A percentile compares a stretch with the other conserved stretches of the same genome.
Conservation (phyloP, 2,329 filamentous ascomycete species). For the Arachnopeziza araneosa region DNA sequence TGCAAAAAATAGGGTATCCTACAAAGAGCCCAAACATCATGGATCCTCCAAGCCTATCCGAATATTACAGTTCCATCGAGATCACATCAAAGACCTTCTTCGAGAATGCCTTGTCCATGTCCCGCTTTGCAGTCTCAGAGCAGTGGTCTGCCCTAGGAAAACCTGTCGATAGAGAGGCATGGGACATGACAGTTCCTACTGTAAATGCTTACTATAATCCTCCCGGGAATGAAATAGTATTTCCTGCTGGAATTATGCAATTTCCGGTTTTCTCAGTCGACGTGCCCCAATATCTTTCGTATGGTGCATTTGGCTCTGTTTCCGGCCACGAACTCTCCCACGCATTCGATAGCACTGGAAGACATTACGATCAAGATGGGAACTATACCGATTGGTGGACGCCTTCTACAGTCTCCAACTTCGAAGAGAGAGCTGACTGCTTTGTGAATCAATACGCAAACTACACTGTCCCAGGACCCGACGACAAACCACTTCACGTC, state of each 20-base stretch:
- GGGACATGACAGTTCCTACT: slow-evolving; percentile 54
- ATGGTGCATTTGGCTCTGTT: slow-evolving; percentile 63
- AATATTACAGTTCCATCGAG: slow-evolving; percentile 51
- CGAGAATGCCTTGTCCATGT: slow-evolving; percentile 48
- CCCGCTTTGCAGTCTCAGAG: slow-evolving; percentile 40
- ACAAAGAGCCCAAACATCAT: slow-evolving; percentile 56
- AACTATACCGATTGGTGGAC: slow-evolving; percentile 66
- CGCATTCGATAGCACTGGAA: slow-evolving; percentile 61
- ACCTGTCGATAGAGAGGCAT: slow-evolving; percentile 54
- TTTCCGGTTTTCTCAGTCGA: slow-evolving; percentile 58
- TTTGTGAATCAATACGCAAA: slow-evolving; percentile 63
- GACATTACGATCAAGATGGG: slow-evolving; percentile 59
- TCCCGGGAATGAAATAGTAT: slow-evolving; percentile 60
- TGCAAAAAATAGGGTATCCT: slow-evolving; percentile 64
- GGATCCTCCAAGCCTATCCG: slow-evolving; percentile 47
- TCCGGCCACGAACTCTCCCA: slow-evolving; percentile 66
- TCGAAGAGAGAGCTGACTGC: slow-evolving; percentile 54
- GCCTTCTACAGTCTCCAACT: slow-evolving; percentile 50
- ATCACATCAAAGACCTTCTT: slow-evolving; percentile 50
- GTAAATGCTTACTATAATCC: slow-evolving; percentile 65
- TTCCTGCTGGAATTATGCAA: slow-evolving; percentile 66
- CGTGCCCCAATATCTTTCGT: slow-evolving; percentile 59
- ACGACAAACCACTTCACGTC: slow-evolving; percentile 53
- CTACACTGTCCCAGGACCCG: slow-evolving; percentile 51
- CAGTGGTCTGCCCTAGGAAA: slow-evolving; percentile 55